Evolutionary conservation across 768 basidiomycete genomes (phyloP).

Genomic region (Tricholoma flavovirens): DNA sequence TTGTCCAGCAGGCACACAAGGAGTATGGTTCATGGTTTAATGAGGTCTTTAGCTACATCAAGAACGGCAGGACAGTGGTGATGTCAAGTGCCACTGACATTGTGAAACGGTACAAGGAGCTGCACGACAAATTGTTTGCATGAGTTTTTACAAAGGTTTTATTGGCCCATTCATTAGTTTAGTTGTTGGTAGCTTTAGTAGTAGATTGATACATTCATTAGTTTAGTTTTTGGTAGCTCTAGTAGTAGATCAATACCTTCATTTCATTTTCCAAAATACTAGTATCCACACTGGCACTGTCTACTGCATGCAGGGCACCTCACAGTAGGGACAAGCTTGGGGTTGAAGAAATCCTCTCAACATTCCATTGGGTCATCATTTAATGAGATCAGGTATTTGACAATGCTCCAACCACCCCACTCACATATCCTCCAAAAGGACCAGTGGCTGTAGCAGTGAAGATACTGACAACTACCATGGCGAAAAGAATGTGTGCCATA

Average conservation of each 20-base stretch:
- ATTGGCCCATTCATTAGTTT: too few relatives aligned
- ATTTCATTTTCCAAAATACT: neutral
- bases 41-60: neutral
- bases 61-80: neutral
- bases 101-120: neutral
- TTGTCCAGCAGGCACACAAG: neutral
- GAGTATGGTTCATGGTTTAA: neutral
- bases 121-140: neutral
- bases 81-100: neutral
- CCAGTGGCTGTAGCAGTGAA: constrained; percentile 29
- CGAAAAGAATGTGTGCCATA: constrained; percentile 40
- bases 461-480: constrained; percentile 35
- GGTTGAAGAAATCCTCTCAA: constrained; percentile 33
- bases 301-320: neutral
- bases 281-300: neutral
- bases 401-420: constrained; percentile 45
- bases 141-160: too few relatives aligned
- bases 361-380: constrained; percentile 29
- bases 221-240: too few relatives aligned
- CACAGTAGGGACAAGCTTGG: constrained; percentile 6
- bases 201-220: too few relatives aligned
- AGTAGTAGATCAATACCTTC: too few relatives aligned
- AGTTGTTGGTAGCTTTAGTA: too few relatives aligned
- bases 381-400: constrained; percentile 37
- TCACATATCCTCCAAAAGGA: constrained; percentile 32